Evolutionary conservation across 805 yeast genomes (phyloP).

Genomic region (Hanseniaspora thailandica): DNA sequence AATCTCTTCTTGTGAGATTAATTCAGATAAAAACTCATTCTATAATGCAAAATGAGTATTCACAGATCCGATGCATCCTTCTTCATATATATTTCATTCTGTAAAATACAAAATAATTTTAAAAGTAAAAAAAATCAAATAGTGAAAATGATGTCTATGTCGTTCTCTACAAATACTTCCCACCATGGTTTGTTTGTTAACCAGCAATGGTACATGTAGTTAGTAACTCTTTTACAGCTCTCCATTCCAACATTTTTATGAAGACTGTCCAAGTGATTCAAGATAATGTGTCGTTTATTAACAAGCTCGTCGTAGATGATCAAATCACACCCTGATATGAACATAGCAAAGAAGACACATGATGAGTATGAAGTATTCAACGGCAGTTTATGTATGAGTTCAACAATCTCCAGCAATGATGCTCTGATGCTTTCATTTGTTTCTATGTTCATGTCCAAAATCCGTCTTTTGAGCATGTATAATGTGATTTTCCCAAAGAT

Average conservation of each 20-base stretch:
- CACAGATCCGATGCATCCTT: too few species aligned
- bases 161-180: conserved; percentile 6
- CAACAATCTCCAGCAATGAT: background rate
- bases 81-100: background rate
- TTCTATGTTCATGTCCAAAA: background rate
- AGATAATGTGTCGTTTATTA: conserved; percentile 4
- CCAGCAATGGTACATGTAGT: conserved; percentile 13
- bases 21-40: background rate
- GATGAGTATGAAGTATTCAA: conserved; percentile 6
- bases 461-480: conserved; percentile 5
- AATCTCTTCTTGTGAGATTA: too few species aligned
- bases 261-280: conserved; percentile 1
- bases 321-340: conserved; percentile 9
- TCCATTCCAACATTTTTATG: conserved; percentile 12
- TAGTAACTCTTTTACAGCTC: conserved; percentile 6
- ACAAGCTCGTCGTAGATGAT: conserved; percentile 5
- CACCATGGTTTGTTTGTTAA: conserved; percentile 12
- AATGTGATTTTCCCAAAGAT: conserved; percentile 11
- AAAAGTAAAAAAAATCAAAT: background rate
- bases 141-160: conserved; percentile 9
- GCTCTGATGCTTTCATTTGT: background rate
- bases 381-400: background rate
- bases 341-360: conserved; percentile 14
- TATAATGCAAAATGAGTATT: background rate
- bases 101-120: background rate